Evolutionary conservation across 2,329 filamentous ascomycete genomes (phyloP).

Genomic region (Chaetomium sp.): DNA sequence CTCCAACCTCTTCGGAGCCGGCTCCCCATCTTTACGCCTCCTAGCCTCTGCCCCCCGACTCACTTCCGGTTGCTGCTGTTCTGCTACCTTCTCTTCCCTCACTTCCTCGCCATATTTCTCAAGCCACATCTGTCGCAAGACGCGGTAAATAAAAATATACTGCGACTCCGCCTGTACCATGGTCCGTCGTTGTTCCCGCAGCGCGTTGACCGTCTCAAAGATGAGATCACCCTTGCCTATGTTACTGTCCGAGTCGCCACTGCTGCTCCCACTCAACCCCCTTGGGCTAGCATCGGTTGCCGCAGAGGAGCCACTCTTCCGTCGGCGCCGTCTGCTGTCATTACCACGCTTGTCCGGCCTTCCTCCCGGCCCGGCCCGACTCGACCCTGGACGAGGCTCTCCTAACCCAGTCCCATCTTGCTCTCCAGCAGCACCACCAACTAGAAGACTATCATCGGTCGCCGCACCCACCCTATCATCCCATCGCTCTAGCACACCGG

Average conservation of each 20-base stretch:
- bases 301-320: not conserved
- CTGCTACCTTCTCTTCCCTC: constrained; percentile 19
- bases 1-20: constrained; percentile 48
- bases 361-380: not conserved
- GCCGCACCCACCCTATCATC: constrained; percentile 23
- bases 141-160: constrained; percentile 82
- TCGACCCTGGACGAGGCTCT: too few relatives aligned
- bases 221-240: constrained; percentile 53
- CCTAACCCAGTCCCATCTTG: not conserved
- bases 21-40: constrained; percentile 26
- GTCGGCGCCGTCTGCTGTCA: not conserved
- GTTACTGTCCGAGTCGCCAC: constrained; percentile 2
- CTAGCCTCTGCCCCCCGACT: not conserved
- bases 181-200: constrained; percentile 81
- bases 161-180: constrained; percentile 93
- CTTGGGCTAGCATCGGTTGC: too few relatives aligned
- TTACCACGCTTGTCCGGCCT: not conserved
- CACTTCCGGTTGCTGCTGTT: constrained; percentile 21
- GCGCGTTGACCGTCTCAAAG: constrained; percentile 67
- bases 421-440: not conserved
- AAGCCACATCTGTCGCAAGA: constrained; percentile 67
- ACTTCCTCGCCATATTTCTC: constrained; percentile 47
- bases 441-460: not conserved
- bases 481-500: constrained; percentile 56
- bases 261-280: not conserved